phyloP scores from a whole-genome alignment of 306 rosid genomes.

The Lathyrus tuberosus region DNA sequence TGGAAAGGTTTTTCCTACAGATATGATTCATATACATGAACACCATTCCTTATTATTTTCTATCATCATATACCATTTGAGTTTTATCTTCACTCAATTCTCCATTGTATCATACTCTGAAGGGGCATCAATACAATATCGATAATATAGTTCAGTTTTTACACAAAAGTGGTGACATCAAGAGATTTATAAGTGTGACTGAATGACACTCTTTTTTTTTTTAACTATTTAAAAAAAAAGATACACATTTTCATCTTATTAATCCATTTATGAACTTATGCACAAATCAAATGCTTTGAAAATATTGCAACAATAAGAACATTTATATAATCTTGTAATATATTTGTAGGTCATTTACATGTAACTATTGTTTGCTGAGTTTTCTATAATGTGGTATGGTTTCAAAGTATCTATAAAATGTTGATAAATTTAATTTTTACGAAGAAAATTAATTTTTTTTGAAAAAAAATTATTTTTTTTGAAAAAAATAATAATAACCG shows the following conservation, averaged over 20 bases:
- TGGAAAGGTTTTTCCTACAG: constrained; percentile 28
- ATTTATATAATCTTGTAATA: constrained; percentile 25
- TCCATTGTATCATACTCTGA: background rate
- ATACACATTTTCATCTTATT: background rate
- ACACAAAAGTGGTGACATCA: background rate
- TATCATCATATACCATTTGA: constrained; percentile 6
- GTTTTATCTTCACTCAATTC: too few relatives aligned
- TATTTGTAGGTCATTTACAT: constrained; percentile 19
- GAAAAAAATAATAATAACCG: too few relatives aligned
- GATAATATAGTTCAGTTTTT: constrained; percentile 9
- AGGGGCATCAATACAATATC: constrained; percentile 1
- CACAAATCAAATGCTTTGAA: constrained; percentile 5
- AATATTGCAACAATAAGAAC: constrained; percentile 10
- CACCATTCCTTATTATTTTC: constrained; percentile 34
- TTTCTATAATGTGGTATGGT: constrained; percentile 14
- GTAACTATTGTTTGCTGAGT: background rate
- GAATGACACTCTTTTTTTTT: too few relatives aligned
- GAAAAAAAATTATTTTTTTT: too few relatives aligned
- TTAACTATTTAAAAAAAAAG: too few relatives aligned
- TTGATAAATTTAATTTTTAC: too few relatives aligned
- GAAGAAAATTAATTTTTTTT: too few relatives aligned
- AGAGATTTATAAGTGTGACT: background rate
- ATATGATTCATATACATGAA: constrained; percentile 20
- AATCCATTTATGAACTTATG: background rate
- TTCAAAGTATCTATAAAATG: constrained; percentile 2